Evolutionary conservation across 208 protist genomes (phyloP).

Genomic region (Leishmania tropica): DNA sequence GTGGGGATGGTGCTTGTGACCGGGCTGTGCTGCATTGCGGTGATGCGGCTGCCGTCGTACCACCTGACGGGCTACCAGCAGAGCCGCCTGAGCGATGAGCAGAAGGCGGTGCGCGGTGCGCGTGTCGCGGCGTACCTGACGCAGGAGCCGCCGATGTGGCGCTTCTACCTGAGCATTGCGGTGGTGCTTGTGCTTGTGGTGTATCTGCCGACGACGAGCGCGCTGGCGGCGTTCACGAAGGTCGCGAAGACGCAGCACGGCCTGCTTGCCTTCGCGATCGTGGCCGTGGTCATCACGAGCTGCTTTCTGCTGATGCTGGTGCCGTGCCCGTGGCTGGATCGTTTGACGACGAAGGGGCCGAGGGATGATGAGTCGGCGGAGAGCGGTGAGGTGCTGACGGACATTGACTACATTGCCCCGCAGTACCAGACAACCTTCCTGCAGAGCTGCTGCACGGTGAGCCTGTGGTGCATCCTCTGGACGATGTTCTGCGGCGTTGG

Average conservation of each 20-base stretch:
- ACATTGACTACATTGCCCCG: constrained; percentile 71
- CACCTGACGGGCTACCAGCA: constrained; percentile 57
- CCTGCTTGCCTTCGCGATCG: constrained; percentile 41
- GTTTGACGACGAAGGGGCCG: background rate
- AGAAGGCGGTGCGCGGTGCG: constrained; percentile 22
- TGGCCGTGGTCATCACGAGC: constrained; percentile 32
- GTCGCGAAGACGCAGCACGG: background rate
- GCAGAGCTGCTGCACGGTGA: constrained; percentile 42
- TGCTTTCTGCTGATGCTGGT: constrained; percentile 29
- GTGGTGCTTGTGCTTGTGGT: constrained; percentile 57
- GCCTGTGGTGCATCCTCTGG: constrained; percentile 57
- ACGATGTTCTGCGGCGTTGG: constrained; percentile 61
- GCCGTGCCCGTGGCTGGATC: constrained; percentile 23
- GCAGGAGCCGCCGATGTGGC: constrained; percentile 56
- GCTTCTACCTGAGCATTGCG: constrained; percentile 54
- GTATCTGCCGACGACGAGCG: constrained; percentile 58
- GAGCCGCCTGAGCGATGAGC: constrained; percentile 26
- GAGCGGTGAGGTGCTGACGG: constrained; percentile 21
- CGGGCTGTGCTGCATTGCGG: constrained; percentile 25
- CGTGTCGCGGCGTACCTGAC: constrained; percentile 40
- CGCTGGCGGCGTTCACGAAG: constrained; percentile 42
- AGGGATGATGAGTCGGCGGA: background rate
- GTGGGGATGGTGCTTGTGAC: constrained; percentile 30
- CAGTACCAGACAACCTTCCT: constrained; percentile 65
- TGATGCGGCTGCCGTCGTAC: constrained; percentile 65